Evolutionary conservation across 192 early-diverging fungal genomes (phyloP).

Genomic region (Powellomyces hirtus): DNA sequence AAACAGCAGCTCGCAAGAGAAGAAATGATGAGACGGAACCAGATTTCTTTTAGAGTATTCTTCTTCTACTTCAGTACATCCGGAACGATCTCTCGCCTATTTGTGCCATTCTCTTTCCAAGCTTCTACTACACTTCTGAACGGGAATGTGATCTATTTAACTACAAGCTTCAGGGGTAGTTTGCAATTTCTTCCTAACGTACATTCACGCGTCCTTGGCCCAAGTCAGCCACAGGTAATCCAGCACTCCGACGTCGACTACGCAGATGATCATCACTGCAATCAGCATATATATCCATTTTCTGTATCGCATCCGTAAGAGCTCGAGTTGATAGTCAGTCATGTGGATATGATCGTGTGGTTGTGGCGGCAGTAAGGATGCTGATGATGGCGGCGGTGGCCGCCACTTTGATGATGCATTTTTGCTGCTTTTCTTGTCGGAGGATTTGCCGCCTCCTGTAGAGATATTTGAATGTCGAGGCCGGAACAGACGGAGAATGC

Average conservation of each 20-base stretch:
- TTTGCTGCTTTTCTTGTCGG: background rate
- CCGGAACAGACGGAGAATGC: background rate
- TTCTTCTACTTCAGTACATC: too few relatives aligned
- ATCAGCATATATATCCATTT: background rate
- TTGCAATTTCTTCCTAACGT: too few relatives aligned
- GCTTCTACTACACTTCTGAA: too few relatives aligned
- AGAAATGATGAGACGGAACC: too few relatives aligned
- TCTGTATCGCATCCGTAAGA: background rate
- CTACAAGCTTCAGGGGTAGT: too few relatives aligned
- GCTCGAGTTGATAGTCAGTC: conserved; percentile 5
- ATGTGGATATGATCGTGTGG: background rate
- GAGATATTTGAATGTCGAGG: background rate
- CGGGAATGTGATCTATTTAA: too few relatives aligned
- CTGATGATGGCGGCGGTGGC: background rate
- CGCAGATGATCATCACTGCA: conserved; percentile 4
- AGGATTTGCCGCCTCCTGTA: background rate
- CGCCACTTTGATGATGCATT: background rate
- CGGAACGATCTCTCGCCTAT: too few relatives aligned
- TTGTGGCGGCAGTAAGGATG: background rate
- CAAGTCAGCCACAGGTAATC: conserved; percentile 4
- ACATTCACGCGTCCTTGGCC: background rate
- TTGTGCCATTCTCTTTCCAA: too few relatives aligned
- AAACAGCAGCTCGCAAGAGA: too few relatives aligned
- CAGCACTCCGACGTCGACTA: conserved; percentile 12
- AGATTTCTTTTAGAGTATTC: too few relatives aligned